phyloP scores from a whole-genome alignment of 257 asterid genomes.

The Ehretia macrophylla region DNA sequence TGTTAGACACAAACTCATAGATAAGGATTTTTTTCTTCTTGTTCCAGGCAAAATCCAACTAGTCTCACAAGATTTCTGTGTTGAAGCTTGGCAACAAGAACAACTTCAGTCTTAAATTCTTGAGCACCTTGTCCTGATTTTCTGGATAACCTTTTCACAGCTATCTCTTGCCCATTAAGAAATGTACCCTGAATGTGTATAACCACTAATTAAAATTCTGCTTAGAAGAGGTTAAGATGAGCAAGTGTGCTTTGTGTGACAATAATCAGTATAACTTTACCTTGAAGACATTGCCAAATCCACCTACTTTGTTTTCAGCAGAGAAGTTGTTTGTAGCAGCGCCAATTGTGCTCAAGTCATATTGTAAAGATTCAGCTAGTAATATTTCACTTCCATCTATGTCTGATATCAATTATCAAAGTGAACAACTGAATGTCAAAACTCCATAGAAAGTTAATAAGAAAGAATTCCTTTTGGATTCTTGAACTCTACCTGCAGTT shows the following conservation, averaged over 20 bases:
- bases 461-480: neutral
- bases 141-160: conserved; percentile 28
- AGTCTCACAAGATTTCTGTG: conserved; percentile 28
- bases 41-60: conserved; percentile 23
- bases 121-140: conserved; percentile 16
- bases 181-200: conserved; percentile 26
- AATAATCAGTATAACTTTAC: conserved; percentile 4
- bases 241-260: no score
- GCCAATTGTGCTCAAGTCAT: conserved; percentile 17
- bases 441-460: neutral
- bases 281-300: conserved; percentile 30
- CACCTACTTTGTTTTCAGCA: conserved; percentile 17
- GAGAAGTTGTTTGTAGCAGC: conserved; percentile 23
- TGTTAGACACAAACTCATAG: conserved; percentile 26
- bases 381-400: conserved; percentile 9
- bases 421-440: neutral
- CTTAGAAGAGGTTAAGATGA: no score
- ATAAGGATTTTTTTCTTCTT: conserved; percentile 24
- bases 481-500: conserved; percentile 3
- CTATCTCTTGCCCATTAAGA: conserved; percentile 20
- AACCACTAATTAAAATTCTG: no score
- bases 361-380: conserved; percentile 17
- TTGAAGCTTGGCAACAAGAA: conserved; percentile 20
- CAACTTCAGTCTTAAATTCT: conserved; percentile 23
- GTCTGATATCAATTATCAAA: neutral